Conservation (phyloP, 345 rosid genomes). For the Triadica sebifera region DNA sequence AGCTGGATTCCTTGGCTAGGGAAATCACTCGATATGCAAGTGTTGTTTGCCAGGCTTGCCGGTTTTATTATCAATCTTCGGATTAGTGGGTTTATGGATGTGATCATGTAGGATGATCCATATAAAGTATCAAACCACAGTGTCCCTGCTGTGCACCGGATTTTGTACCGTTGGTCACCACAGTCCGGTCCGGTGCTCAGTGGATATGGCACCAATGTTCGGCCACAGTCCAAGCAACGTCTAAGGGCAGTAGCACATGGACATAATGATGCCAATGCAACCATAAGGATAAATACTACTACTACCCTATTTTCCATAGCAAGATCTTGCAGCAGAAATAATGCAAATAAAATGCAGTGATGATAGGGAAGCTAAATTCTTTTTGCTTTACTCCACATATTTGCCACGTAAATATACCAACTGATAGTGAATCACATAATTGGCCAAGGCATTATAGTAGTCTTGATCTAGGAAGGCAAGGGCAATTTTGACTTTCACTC, state of each 20-base stretch:
- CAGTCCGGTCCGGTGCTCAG: slow-evolving; percentile 16
- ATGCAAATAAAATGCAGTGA: no score
- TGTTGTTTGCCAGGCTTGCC: slow-evolving; percentile 18
- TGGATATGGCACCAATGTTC: slow-evolving; percentile 15
- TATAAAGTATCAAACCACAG: slow-evolving; percentile 42
- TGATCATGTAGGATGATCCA: slow-evolving; percentile 42
- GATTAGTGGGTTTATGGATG: slow-evolving; percentile 41
- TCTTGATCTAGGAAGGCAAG: neutral
- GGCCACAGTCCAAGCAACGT: slow-evolving; percentile 13
- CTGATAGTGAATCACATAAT: neutral
- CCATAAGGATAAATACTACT: neutral
- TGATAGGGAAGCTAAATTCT: neutral
- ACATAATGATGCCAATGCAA: neutral
- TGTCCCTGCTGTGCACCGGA: slow-evolving; percentile 40
- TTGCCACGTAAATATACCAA: neutral
- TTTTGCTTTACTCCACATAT: neutral
- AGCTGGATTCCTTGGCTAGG: slow-evolving; percentile 42
- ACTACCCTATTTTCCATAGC: slow-evolving; percentile 1
- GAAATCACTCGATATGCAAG: slow-evolving; percentile 45
- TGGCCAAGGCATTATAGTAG: no score
- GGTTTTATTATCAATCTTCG: slow-evolving; percentile 43
- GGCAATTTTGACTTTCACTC: neutral
- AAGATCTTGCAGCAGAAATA: neutral
- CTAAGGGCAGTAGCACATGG: neutral
- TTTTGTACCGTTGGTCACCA: slow-evolving; percentile 29